Evolutionary conservation across 805 yeast genomes (phyloP).

Genomic region (Tetrapisispora nanseiensis): DNA sequence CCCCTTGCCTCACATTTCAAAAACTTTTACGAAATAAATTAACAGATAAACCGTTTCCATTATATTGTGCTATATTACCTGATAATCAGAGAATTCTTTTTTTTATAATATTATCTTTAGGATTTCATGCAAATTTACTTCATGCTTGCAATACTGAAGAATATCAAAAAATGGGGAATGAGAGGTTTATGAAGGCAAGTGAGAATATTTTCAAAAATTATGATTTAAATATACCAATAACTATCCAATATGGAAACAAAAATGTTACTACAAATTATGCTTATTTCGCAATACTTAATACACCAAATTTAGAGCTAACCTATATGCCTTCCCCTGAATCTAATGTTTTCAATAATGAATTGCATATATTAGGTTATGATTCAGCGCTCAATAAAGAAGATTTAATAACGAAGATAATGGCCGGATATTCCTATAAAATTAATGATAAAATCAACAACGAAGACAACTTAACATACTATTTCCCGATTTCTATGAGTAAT

Average conservation of each 20-base stretch:
- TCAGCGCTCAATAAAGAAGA: conserved; percentile 7
- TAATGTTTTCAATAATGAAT: conserved; percentile 12
- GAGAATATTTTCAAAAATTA: conserved; percentile 37
- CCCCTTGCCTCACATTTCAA: conserved; percentile 30
- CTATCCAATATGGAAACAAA: conserved; percentile 2
- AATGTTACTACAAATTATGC: conserved; percentile 9
- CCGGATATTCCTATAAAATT: conserved; percentile 18
- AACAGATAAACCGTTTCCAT: conserved; percentile 20
- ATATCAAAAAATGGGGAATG: conserved; percentile 51
- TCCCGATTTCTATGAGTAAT: conserved; percentile 5
- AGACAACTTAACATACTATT: conserved; percentile 10
- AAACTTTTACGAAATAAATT: conserved; percentile 24
- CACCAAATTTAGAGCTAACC: conserved; percentile 21
- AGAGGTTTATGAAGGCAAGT: conserved; percentile 66
- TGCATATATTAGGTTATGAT: conserved; percentile 21
- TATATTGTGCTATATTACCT: conserved; percentile 29
- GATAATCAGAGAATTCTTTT: conserved; percentile 24
- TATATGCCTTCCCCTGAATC: conserved; percentile 27
- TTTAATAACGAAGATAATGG: conserved; percentile 15
- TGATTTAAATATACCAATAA: conserved; percentile 12
- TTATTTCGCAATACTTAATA: conserved; percentile 23
- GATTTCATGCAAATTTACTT: conserved; percentile 75
- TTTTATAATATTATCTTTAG: conserved; percentile 72
- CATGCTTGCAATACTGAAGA: conserved; percentile 69
- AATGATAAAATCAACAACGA: conserved; percentile 8